Evolutionary conservation across 2,329 filamentous ascomycete genomes (phyloP).

Genomic region (Penicillium sp.): DNA sequence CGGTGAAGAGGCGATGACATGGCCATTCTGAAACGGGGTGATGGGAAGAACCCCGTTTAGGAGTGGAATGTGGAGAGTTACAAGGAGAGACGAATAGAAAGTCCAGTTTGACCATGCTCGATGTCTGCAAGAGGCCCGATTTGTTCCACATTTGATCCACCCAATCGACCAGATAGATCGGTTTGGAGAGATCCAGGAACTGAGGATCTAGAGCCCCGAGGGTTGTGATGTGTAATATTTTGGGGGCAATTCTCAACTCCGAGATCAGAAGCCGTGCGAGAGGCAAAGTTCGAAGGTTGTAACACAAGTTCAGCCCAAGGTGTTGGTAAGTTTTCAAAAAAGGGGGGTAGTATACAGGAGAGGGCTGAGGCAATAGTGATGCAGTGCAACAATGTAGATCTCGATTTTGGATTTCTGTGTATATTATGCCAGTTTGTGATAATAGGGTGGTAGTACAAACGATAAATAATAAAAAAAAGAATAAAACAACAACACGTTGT

Average conservation of each 20-base stretch:
- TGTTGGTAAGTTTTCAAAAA: not conserved
- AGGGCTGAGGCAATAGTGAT: not conserved
- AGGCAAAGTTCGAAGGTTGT: not conserved
- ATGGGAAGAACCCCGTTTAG: constrained; percentile 6
- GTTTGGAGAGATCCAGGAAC: constrained; percentile 20
- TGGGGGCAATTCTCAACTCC: not conserved
- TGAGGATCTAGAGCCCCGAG: constrained; percentile 5
- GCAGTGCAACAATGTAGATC: constrained; percentile 5
- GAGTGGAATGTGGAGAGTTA: constrained; percentile 15
- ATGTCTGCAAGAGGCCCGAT: constrained; percentile 1
- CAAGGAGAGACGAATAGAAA: not conserved
- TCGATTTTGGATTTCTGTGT: constrained; percentile 13
- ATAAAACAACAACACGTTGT: constrained; percentile 22
- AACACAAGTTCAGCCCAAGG: not conserved
- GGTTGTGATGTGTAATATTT: constrained; percentile 28
- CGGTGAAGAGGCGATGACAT: constrained; percentile 11
- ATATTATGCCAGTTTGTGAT: constrained; percentile 20
- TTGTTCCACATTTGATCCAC: constrained; percentile 8
- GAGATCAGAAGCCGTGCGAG: constrained; percentile 14
- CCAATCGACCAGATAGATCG: constrained; percentile 17
- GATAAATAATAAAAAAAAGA: constrained; percentile 2
- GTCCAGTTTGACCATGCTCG: not conserved
- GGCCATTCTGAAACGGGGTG: constrained; percentile 6
- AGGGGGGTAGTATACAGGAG: not conserved
- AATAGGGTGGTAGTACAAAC: constrained; percentile 22